Evolutionary conservation across 257 asterid genomes (phyloP).

Genomic region (Lycium ferocissimum): DNA sequence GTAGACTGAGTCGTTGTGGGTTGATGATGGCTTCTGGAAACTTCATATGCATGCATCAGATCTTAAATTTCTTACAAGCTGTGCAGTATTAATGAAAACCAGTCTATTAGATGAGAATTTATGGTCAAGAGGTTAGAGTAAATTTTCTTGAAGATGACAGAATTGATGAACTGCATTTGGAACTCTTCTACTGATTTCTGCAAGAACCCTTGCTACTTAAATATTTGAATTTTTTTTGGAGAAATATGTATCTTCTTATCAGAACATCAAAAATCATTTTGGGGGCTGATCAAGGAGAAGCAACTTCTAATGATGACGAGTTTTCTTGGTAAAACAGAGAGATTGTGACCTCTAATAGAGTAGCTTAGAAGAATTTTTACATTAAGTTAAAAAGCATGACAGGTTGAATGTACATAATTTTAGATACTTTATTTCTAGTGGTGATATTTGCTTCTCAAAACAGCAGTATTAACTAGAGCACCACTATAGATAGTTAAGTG

Average conservation of each 20-base stretch:
- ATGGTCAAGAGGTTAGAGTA: not conserved
- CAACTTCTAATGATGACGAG: not conserved
- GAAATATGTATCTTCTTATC: not conserved
- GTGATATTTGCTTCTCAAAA: not conserved
- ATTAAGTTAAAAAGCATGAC: not conserved
- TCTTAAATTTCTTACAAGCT: not conserved
- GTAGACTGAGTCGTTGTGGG: slow-evolving; percentile 36
- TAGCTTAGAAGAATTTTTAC: not conserved
- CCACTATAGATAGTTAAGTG: not conserved
- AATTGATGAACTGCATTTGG: not conserved
- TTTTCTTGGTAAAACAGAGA: not conserved
- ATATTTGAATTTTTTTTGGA: not conserved
- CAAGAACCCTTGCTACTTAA: not conserved
- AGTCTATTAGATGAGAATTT: not conserved
- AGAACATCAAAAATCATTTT: not conserved
- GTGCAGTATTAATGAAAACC: not conserved
- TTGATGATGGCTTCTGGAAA: slow-evolving; percentile 3
- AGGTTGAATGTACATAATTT: not conserved
- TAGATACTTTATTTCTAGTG: slow-evolving; percentile 8
- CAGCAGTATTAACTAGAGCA: not conserved
- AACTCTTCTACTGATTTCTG: slow-evolving; percentile 1
- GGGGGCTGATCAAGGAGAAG: slow-evolving; percentile 22
- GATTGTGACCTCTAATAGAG: not conserved
- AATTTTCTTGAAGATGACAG: not conserved
- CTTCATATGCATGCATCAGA: not conserved